Percentiles rank a stretch among this genome's conserved stretches.
Evolutionary conservation across 148 eudicot species (phyloP).

Genomic region (Spergularia marina): DNA sequence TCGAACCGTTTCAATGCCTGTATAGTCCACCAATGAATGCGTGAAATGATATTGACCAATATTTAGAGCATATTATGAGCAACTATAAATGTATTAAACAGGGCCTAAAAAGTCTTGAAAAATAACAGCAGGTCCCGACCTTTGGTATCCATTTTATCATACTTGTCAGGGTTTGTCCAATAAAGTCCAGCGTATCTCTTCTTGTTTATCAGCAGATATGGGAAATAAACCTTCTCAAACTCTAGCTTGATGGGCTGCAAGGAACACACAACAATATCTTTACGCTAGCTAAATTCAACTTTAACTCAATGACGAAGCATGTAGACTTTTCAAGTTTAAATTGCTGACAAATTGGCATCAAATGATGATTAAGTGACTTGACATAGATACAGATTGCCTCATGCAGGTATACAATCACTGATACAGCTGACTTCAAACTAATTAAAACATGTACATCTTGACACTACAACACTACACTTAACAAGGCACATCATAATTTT

Average conservation of each 20-base stretch:
- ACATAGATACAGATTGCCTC: not conserved
- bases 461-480: not conserved
- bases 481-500: not conserved
- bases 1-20: conserved; percentile 96
- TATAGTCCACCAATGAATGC: conserved; percentile 21
- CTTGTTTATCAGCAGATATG: conserved; percentile 91
- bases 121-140: conserved; percentile 39
- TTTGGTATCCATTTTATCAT: conserved; percentile 98
- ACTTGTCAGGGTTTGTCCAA: conserved; percentile 85
- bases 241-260: conserved; percentile 88
- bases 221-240: conserved; percentile 98
- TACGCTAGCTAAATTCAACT: not conserved
- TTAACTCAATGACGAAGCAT: not conserved
- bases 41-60: not conserved
- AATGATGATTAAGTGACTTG: not conserved
- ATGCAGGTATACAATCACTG: not conserved
- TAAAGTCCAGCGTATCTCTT: conserved; percentile 96
- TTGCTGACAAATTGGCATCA: not conserved
- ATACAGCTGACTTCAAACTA: not conserved
- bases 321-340: not conserved
- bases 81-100: not conserved
- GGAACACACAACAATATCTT: conserved; percentile 5
- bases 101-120: conserved; percentile 4
- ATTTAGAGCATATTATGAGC: not conserved
- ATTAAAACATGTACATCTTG: not conserved